Base-by-base conservation (phyloP, 2,329 filamentous ascomycete species). In the Exophiala sp. region DNA sequence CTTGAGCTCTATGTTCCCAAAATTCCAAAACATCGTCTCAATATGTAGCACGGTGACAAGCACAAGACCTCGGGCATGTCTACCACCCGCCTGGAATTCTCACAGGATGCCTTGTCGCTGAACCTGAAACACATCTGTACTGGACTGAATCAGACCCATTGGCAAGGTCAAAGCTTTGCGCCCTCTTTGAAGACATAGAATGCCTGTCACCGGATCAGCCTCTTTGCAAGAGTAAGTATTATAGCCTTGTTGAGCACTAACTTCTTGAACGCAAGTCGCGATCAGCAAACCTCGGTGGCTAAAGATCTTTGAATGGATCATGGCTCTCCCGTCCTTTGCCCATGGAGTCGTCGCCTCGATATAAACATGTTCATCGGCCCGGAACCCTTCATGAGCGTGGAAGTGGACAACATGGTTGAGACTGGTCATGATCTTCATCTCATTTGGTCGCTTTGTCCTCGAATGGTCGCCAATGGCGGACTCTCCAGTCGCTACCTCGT, bases 351-450 rank as follows among this genome's bases (percentile, higher is more conserved):
- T 54, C 10, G 50, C 57, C 38, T 63, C 60, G 38, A 60, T 53
- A 33, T 63, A 63, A 18, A 54, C 38, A 35, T 62, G 40, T 21
- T 63, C 58, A 29, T 63, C 61, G 6, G 61, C 61, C 20, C 61
- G 53, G 44, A 62, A 62, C 1, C 59, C 61, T 16, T 59, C 50
- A 36, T 63, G 58, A 3, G 45, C 42, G 18, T 63, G 60, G 21
- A 63, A 62, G 43, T 62, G 58, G n/a, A 63, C 54, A 1, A 54
- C 51, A 33, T 63, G 61, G 38, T 63, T 63, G n/a, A 63, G 50
- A 51, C 55, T 61, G 6, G 61, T 63, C 55, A 55, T 55, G 52
- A 63, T 55, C 36, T 62, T 63, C 46, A 59, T 43, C 1, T 42
- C 45, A 9, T 43, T 21, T 9, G 54, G 39, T 3, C 33, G 49